phyloP scores from a whole-genome alignment of 2,329 filamentous ascomycete species.

The Neofusicoccum laricinum region DNA sequence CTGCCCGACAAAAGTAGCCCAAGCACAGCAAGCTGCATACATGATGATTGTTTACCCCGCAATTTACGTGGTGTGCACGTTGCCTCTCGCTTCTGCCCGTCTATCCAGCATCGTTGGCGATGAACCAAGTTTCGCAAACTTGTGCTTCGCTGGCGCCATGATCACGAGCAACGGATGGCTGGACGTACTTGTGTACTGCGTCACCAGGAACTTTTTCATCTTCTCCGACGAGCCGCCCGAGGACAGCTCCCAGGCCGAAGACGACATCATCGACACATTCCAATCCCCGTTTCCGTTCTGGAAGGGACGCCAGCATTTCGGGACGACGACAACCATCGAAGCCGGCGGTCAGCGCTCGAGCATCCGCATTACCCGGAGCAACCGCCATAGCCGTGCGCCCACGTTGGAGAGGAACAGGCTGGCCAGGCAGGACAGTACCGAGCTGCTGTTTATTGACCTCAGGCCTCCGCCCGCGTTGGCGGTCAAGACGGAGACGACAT shows the following conservation, averaged over 20 bases:
- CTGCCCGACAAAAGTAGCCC: slow-evolving; percentile 33
- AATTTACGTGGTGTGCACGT: slow-evolving; percentile 67
- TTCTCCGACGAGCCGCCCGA: slow-evolving; percentile 45
- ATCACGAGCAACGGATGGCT: slow-evolving; percentile 59
- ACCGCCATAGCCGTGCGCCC: slow-evolving; percentile 26
- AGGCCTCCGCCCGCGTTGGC: neutral
- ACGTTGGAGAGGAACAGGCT: neutral
- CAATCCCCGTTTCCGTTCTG: slow-evolving; percentile 24
- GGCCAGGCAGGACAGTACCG: neutral
- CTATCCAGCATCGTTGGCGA: slow-evolving; percentile 61
- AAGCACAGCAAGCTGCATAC: slow-evolving; percentile 43
- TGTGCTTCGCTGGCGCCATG: slow-evolving; percentile 53
- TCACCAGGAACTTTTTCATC: slow-evolving; percentile 56
- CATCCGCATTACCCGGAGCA: neutral
- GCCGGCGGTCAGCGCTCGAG: slow-evolving; percentile 18
- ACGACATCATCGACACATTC: slow-evolving; percentile 35
- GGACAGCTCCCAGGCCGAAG: slow-evolving; percentile 22
- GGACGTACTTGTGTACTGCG: slow-evolving; percentile 57
- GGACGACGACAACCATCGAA: slow-evolving; percentile 46
- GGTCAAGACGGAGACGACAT: slow-evolving; percentile 44
- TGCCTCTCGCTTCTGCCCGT: slow-evolving; percentile 63
- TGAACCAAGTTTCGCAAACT: slow-evolving; percentile 40
- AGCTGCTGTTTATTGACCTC: neutral
- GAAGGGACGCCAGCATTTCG: slow-evolving; percentile 36
- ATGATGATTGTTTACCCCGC: slow-evolving; percentile 67